A percentile compares a stretch with the other conserved stretches of the same genome.
phyloP scores from a whole-genome alignment of 345 rosid genomes.

The Cardiospermum halicacabum region DNA sequence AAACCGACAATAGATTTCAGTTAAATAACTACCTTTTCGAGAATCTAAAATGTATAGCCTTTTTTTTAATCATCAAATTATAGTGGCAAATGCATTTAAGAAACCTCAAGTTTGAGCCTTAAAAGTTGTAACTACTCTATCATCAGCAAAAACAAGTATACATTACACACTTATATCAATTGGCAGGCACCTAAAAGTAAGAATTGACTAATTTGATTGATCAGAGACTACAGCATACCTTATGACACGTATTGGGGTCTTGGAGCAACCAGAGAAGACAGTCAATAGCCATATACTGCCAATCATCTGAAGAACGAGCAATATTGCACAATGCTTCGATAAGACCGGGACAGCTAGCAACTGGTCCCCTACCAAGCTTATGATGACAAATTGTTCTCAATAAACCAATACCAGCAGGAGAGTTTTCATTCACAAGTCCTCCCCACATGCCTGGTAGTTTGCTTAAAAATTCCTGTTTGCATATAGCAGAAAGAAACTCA shows the following conservation, averaged over 20 bases:
- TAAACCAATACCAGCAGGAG: conserved; percentile 97
- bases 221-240: conserved; percentile 35
- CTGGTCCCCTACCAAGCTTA: conserved; percentile 90
- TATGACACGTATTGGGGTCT: conserved; percentile 81
- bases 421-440: conserved; percentile 97
- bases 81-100: background rate
- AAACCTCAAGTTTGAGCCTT: too few species aligned
- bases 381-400: conserved; percentile 94
- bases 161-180: background rate
- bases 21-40: background rate
- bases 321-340: conserved; percentile 86
- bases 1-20: background rate
- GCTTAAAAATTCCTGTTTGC: conserved; percentile 86
- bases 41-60: too few species aligned
- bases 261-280: conserved; percentile 98
- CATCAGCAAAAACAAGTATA: background rate
- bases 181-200: background rate
- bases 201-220: background rate
- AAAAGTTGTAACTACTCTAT: background rate
- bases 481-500: conserved; percentile 84
- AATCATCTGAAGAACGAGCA: conserved; percentile 97
- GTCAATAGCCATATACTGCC: conserved; percentile 98
- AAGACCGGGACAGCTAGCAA: conserved; percentile 77
- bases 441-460: conserved; percentile 99
- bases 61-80: background rate